Conservation (phyloP, 257 asterid species). For the Cinchona pubescens region DNA sequence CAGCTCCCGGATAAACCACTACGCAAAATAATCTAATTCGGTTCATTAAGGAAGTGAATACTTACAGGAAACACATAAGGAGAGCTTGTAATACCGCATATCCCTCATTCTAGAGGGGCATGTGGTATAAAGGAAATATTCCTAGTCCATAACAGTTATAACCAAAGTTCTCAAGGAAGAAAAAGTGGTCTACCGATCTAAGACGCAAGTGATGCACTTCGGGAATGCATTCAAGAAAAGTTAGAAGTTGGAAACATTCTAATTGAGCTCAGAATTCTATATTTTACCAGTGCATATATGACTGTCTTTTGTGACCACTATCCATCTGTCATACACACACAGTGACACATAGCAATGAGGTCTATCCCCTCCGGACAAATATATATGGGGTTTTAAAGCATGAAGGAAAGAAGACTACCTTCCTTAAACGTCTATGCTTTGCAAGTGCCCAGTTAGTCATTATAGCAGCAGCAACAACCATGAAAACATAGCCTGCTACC, state of each 20-base stretch:
- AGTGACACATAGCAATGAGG: background rate
- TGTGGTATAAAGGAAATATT: background rate
- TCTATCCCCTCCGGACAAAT: no score
- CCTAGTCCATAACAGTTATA: background rate
- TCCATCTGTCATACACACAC: background rate
- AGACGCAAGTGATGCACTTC: background rate
- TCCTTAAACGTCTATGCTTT: constrained; percentile 85
- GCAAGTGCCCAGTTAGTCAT: constrained; percentile 99
- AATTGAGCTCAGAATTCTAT: no score
- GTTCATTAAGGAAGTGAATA: background rate
- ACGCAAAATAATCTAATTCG: background rate
- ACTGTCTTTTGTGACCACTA: background rate
- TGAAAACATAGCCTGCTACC: constrained; percentile 76
- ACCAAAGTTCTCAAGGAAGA: background rate
- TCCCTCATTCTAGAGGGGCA: background rate
- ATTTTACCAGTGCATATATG: background rate
- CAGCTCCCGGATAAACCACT: background rate
- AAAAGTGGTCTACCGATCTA: background rate
- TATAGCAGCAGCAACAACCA: constrained; percentile 90
- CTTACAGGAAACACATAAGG: background rate
- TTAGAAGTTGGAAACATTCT: background rate
- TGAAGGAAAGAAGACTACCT: constrained; percentile 43
- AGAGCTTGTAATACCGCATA: background rate
- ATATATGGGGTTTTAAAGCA: background rate
- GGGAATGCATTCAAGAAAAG: background rate